phyloP scores from a whole-genome alignment of 129 eudicot genomes.

The Kitagawia praeruptora region DNA sequence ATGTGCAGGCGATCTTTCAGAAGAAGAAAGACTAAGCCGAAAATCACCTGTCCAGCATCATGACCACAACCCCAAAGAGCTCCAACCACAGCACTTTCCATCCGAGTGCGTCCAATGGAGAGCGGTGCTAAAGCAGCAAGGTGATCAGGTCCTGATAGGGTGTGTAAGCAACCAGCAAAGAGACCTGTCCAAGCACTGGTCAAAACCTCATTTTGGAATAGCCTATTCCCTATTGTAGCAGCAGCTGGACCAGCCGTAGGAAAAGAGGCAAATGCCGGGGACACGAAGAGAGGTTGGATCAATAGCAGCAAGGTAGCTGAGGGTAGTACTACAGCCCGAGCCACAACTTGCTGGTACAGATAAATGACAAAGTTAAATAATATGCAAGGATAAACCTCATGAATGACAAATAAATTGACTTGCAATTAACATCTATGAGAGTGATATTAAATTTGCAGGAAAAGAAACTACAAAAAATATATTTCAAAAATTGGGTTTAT shows the following conservation, averaged over 20 bases:
- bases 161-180: conserved; percentile 97
- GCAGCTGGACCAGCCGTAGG: conserved; percentile 48
- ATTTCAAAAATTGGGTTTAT: not conserved
- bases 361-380: not conserved
- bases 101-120: conserved; percentile 78
- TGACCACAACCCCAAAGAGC: conserved; percentile 99
- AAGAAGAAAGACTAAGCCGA: conserved; percentile 70
- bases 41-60: conserved; percentile 83
- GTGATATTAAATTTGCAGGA: not conserved
- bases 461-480: not conserved
- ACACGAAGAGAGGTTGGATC: conserved; percentile 43
- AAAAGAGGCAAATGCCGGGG: conserved; percentile 74
- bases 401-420: not conserved
- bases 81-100: conserved; percentile 88
- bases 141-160: conserved; percentile 96
- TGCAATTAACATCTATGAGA: not conserved
- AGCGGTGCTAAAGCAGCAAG: conserved; percentile 97
- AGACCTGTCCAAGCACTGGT: conserved; percentile 97
- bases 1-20: conserved; percentile 89
- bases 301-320: conserved; percentile 44
- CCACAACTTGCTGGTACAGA: conserved; percentile 50
- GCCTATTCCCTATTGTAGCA: conserved; percentile 15
- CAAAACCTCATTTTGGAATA: conserved; percentile 55
- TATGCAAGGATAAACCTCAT: not conserved
- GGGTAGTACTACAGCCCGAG: conserved; percentile 45